phyloP scores from a whole-genome alignment of 345 rosid genomes.

The Populus deltoides region DNA sequence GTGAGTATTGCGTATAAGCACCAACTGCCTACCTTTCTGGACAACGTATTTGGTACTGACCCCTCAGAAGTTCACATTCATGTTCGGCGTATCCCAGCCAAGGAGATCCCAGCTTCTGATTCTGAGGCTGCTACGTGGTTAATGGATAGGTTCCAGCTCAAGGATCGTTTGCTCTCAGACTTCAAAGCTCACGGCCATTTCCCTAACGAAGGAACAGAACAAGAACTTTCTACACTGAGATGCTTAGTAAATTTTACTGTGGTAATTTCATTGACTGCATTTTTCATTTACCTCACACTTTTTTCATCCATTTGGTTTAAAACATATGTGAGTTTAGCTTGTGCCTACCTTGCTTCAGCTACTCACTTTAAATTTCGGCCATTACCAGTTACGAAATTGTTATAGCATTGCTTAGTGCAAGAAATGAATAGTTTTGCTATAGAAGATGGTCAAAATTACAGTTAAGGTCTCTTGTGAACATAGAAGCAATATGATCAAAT shows the following conservation, averaged over 20 bases:
- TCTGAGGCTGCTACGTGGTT: conserved; percentile 56
- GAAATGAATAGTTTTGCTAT: not conserved
- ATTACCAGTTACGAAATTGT: conserved; percentile 26
- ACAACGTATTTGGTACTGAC: conserved; percentile 76
- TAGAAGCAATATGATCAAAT: not conserved
- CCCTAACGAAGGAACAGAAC: conserved; percentile 45
- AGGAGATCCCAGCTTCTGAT: conserved; percentile 48
- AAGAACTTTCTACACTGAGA: conserved; percentile 46
- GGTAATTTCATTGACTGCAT: conserved; percentile 50
- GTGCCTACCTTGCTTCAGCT: conserved; percentile 47
- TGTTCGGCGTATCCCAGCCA: conserved; percentile 45
- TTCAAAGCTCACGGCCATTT: conserved; percentile 60
- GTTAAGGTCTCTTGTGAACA: conserved; percentile 1
- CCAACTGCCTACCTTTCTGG: conserved; percentile 64
- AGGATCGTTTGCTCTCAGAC: conserved; percentile 58
- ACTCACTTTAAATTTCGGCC: conserved; percentile 49
- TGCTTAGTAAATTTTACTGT: conserved; percentile 43
- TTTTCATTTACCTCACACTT: conserved; percentile 57
- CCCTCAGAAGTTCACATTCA: conserved; percentile 86
- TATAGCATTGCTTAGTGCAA: conserved; percentile 11
- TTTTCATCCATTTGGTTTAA: conserved; percentile 49
- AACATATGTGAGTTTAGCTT: conserved; percentile 57
- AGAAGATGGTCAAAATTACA: not conserved
- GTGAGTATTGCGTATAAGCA: conserved; percentile 69
- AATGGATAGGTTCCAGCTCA: conserved; percentile 51